Evolutionary conservation across 2,329 filamentous ascomycete genomes (phyloP).

Genomic region (Botrytis galanthina): DNA sequence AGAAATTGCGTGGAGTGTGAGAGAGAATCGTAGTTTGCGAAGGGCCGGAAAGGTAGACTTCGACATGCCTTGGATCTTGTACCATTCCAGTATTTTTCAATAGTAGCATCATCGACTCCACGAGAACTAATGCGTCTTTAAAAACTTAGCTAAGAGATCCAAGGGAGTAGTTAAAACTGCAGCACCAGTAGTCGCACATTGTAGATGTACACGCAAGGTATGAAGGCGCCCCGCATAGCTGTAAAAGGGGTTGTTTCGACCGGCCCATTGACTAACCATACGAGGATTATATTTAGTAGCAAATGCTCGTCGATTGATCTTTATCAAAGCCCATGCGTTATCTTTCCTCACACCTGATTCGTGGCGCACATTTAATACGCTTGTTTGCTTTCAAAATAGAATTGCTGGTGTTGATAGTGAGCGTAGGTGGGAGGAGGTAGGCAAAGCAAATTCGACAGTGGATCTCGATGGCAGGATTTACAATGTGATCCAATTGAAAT

Average conservation of each 20-base stretch:
- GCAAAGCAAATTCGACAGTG: neutral
- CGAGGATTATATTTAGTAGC: neutral
- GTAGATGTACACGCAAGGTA: neutral
- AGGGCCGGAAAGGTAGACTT: neutral
- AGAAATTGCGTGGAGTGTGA: neutral
- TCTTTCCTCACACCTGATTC: neutral
- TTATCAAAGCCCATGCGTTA: neutral
- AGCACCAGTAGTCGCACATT: neutral
- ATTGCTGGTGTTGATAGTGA: neutral
- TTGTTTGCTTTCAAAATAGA: neutral
- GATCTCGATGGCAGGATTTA: neutral
- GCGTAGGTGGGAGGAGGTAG: slow-evolving; percentile 13
- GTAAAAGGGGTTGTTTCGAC: neutral
- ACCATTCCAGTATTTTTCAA: neutral
- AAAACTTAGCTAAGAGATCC: neutral
- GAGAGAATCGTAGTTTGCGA: neutral
- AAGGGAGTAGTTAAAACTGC: neutral
- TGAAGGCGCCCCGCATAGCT: neutral
- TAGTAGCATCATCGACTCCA: neutral
- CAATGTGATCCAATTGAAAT: slow-evolving; percentile 3
- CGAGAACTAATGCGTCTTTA: neutral
- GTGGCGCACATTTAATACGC: neutral
- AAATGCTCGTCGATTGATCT: neutral
- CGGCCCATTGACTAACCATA: neutral
- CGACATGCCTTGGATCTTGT: neutral